Conservation (phyloP, 1,284 basidiomycete genomes). For the Trichosporon faecale region DNA sequence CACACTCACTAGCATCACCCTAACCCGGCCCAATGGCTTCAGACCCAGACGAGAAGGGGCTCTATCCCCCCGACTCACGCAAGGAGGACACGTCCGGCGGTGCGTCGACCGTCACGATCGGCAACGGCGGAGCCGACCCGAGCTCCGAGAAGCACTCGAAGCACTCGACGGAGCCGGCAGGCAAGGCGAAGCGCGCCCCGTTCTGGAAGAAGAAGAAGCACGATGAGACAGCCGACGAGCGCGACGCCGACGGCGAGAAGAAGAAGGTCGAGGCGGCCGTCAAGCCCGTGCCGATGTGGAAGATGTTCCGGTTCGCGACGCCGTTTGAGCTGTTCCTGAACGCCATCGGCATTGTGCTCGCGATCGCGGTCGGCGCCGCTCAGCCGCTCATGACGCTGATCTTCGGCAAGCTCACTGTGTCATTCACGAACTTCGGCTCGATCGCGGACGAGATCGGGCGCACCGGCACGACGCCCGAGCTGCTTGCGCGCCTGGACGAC, state of each 20-base stretch:
- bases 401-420: conserved; percentile 48
- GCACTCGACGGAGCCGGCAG: too few species aligned
- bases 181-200: not conserved
- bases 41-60: not conserved
- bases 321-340: conserved; percentile 37
- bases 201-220: not conserved
- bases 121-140: not conserved
- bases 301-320: conserved; percentile 45
- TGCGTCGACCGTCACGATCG: not conserved
- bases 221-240: not conserved
- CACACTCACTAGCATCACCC: not conserved
- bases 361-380: conserved; percentile 44
- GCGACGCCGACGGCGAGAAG: not conserved
- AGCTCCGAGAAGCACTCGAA: not conserved
- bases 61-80: not conserved
- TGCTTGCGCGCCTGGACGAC: conserved; percentile 8
- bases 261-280: not conserved
- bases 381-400: conserved; percentile 51
- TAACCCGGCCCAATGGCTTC: too few species aligned
- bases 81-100: not conserved
- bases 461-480: conserved; percentile 13
- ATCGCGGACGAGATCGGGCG: conserved; percentile 13
- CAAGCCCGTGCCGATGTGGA: not conserved
- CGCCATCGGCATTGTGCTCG: conserved; percentile 43
- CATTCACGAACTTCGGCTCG: conserved; percentile 45